A percentile compares a stretch with the other conserved stretches of the same genome.
These are phyloP conservation scores for Graphilbum fragrans DNA, from an alignment of 2,329 filamentous ascomycete species.

Conservation along the genomic window DNA sequence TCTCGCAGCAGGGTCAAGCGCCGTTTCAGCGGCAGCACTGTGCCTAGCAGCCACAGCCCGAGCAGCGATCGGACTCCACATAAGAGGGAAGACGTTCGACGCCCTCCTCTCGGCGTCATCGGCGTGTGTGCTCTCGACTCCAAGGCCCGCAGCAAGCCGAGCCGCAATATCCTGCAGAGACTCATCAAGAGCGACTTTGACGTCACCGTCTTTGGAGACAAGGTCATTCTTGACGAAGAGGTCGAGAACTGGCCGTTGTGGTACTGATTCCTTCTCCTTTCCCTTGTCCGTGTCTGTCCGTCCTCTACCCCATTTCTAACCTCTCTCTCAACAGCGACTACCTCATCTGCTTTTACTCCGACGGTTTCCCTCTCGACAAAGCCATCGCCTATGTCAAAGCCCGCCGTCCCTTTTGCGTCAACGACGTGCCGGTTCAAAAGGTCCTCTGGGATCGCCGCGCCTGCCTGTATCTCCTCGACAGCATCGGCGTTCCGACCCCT, in stretches of 20 bases:
- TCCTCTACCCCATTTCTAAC: background rate
- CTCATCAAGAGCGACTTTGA: constrained; percentile 92
- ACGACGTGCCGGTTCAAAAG: constrained; percentile 95
- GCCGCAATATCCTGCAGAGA: constrained; percentile 87
- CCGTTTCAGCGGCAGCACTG: constrained; percentile 70
- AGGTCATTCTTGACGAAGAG: constrained; percentile 93
- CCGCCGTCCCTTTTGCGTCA: constrained; percentile 92
- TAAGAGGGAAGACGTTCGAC: constrained; percentile 48
- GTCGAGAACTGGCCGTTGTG: constrained; percentile 94
- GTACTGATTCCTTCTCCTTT: constrained; percentile 20
- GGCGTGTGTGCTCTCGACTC: constrained; percentile 92
- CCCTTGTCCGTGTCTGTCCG: background rate
- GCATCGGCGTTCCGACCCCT: constrained; percentile 81
- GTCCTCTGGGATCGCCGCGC: constrained; percentile 91
- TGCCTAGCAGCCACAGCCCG: constrained; percentile 69
- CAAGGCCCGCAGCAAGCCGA: constrained; percentile 94
- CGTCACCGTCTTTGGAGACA: constrained; percentile 95
- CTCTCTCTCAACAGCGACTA: constrained; percentile 51
- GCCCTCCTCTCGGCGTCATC: constrained; percentile 55
- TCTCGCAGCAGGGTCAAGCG: constrained; percentile 58
- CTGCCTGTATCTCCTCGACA: constrained; percentile 78
- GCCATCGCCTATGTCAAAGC: constrained; percentile 91
- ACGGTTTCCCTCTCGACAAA: constrained; percentile 93
- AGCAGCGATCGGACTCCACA: constrained; percentile 52
- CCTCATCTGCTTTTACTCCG: constrained; percentile 94